phyloP scores from a whole-genome alignment of 2,329 filamentous ascomycete species.

The Arthroderma sp. region DNA sequence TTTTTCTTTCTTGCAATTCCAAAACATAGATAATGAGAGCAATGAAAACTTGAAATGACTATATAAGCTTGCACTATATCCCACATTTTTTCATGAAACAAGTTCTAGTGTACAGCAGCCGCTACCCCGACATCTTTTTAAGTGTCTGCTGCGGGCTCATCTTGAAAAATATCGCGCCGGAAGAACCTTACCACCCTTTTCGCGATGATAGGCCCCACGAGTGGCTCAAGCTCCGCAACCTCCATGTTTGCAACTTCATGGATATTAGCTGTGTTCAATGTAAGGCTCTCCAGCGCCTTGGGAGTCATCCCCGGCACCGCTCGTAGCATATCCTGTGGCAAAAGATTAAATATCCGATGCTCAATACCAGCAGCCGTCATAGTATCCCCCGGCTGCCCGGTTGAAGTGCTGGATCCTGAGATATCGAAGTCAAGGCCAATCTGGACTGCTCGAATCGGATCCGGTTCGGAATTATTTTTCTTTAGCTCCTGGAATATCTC shows the following conservation, averaged over 20 bases:
- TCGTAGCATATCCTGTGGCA: constrained; percentile 81
- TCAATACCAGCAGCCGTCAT: constrained; percentile 41
- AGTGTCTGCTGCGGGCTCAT: constrained; percentile 9
- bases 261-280: constrained; percentile 61
- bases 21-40: constrained; percentile 6
- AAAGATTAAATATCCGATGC: constrained; percentile 62
- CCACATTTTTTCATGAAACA: not conserved
- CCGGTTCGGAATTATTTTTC: constrained; percentile 75
- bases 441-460: constrained; percentile 74
- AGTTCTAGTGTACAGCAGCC: not conserved
- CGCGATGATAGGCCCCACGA: constrained; percentile 67
- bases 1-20: not conserved
- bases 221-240: constrained; percentile 54
- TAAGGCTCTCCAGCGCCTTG: constrained; percentile 61
- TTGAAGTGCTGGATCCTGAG: constrained; percentile 8
- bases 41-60: constrained; percentile 3
- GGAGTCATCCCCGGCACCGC: constrained; percentile 72
- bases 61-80: not conserved
- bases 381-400: constrained; percentile 31
- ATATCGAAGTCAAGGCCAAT: constrained; percentile 57
- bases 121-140: not conserved
- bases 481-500: constrained; percentile 95
- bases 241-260: constrained; percentile 75
- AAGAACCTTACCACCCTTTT: constrained; percentile 74
- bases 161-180: constrained; percentile 47